Base-by-base conservation (phyloP, 2,329 filamentous ascomycete species). In the Calonectria pteridis region DNA sequence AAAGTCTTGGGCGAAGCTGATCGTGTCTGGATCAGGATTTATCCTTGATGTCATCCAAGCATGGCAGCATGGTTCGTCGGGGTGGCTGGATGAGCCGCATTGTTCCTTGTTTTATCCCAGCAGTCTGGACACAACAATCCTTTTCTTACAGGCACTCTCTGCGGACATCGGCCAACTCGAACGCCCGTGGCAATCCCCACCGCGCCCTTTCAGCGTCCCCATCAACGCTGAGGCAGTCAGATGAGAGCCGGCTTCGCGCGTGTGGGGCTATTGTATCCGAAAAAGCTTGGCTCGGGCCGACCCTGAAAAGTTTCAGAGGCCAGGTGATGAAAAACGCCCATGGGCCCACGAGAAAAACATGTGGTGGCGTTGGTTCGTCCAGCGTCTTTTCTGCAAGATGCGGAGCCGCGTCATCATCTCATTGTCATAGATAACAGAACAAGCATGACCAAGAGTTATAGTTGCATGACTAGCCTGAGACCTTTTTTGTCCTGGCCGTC, bases 221-320 rank as follows among this genome's bases (percentile, higher is more conserved):
- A 37, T 59, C 33, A 59, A 26, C 9, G 33, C 33, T 40, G 55
- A 59, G 33, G 55, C 31, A 59, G 33, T 59, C 40, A 37, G 33
- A 59, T 59, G 55, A 59, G 33, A 37, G 53, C 35, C 11, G 16
- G 6, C n/a, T 28, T 37, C 7, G 18, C 7, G 18, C 16, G n/a
- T 18, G 55, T 62, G 55, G 55, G 55, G 33, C 55, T 40, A 33
- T 37, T 62, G 33, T 37, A 40, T 62, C 18, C 55, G 55, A 62
- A 62, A 59, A 53, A 40, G 33, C 55, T 62, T 62, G 55, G 55
- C 55, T 28, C 55, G 55, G 55, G 33, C 55, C 55, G 55, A 62
- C 55, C 55, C 55, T 62, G 55, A 40, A 62, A 62, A 62, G 55
- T 62, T 62, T 62, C 55, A 62, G 33, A 62, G 51, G 55, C 55